A percentile compares a stretch with the other conserved stretches of the same genome.
phyloP scores from a whole-genome alignment of 495 filamentous ascomycete genomes.

The Rhypophila decipiens region DNA sequence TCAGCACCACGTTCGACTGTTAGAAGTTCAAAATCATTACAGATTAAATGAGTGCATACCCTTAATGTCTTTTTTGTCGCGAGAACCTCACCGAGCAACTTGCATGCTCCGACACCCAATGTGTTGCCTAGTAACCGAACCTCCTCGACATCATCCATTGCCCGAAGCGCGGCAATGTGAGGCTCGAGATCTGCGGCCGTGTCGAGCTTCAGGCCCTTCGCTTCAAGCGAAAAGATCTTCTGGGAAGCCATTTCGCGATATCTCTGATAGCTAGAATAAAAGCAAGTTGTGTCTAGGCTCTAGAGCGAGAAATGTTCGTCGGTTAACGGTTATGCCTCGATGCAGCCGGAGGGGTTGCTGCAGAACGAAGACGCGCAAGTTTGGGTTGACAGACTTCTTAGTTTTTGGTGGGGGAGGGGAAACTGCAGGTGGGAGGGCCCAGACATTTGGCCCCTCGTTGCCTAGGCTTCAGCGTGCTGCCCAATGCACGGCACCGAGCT shows the following conservation, averaged over 20 bases:
- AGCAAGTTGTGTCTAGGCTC: too few species aligned
- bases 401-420: constrained; percentile 30
- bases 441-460: too few species aligned
- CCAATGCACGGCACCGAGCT: too few species aligned
- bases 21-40: too few species aligned
- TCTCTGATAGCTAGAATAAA: too few species aligned
- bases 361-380: constrained; percentile 4
- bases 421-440: too few species aligned
- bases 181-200: constrained; percentile 76
- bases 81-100: constrained; percentile 73
- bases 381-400: constrained; percentile 1
- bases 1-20: constrained; percentile 11
- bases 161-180: constrained; percentile 69
- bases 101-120: constrained; percentile 78
- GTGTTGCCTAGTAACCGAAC: constrained; percentile 85
- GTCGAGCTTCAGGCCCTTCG: constrained; percentile 85
- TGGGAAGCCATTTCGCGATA: constrained; percentile 33
- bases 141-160: constrained; percentile 70
- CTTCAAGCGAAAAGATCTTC: constrained; percentile 85
- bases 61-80: constrained; percentile 71
- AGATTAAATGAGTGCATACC: too few species aligned
- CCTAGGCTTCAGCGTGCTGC: constrained; percentile 7
- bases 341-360: constrained; percentile 2
- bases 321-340: not conserved
- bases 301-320: not conserved